Base-by-base conservation (phyloP, 768 basidiomycete genomes). In the Tulasnella sp. region DNA sequence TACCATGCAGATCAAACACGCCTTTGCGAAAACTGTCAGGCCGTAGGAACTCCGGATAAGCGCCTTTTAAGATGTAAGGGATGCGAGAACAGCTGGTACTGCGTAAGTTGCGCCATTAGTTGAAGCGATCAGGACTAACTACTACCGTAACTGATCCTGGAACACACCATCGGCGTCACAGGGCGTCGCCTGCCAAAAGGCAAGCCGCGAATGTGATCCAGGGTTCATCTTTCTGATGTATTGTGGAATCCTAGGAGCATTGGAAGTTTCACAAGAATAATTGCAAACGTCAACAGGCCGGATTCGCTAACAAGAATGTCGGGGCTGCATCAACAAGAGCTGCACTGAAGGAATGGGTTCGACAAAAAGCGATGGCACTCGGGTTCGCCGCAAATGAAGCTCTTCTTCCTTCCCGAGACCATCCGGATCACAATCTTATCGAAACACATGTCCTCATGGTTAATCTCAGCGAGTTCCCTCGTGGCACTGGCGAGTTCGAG, bases 21-120 rank as follows among this genome's bases (percentile, higher is more conserved):
- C 39, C 69, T 70, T 16, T 70, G 69, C 69, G 69, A 70, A 40
- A 70, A 70, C 69, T 70, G 69, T 70, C 69, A 70, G 23, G 39
- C 39, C 26, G 26, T 70, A 40, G 69, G 69, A 32, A 70, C 32
- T 40, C 69, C 69, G 32, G 69, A 70, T 40, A 32, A 23, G 32
- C 15, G 69, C 15, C 69, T 70, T 70, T 26, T 70, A 20, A 32
- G 69, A 32, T 70, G 69, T 40, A 70, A 40, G 32, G 69, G 69
- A 13, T 70, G 69, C 5, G 69, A 70, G 3, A 35, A 70, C 11
- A 70, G 69, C 13, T 70, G 69, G 69, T 70, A 70, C 26, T 70
- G 69, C 39, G 69, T 70, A 70, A 29, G 69, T 70, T 39, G 46
- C 5, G 48, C 23, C 48, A 51, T 10, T 51, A 44, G 42, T 15